Evolutionary conservation across 805 yeast species (phyloP).

Genomic region (Clavispora asparagi): DNA sequence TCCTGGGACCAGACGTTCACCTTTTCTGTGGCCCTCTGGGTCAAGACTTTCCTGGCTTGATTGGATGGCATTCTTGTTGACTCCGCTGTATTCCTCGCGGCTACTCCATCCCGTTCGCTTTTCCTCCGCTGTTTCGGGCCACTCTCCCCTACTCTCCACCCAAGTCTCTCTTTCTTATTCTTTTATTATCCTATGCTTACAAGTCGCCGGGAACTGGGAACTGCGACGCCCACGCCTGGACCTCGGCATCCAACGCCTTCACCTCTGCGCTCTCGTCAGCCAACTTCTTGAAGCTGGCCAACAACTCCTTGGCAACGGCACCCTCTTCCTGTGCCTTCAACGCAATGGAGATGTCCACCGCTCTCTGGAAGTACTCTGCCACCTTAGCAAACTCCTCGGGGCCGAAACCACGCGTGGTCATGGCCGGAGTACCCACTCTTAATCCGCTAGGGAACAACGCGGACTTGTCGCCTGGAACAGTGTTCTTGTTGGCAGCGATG

Average conservation of each 20-base stretch:
- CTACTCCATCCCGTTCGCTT: too few species aligned
- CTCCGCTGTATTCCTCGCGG: too few species aligned
- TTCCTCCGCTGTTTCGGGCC: background rate
- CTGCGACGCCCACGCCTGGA: constrained; percentile 63
- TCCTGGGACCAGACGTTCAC: too few species aligned
- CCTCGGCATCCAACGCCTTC: constrained; percentile 56
- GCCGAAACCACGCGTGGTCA: constrained; percentile 93
- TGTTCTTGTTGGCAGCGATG: constrained; percentile 93
- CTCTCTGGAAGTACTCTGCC: constrained; percentile 72
- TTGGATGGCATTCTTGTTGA: too few species aligned
- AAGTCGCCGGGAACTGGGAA: constrained; percentile 88
- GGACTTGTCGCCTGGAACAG: constrained; percentile 93
- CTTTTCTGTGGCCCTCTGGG: too few species aligned
- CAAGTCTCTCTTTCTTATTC: background rate
- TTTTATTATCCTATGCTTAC: constrained; percentile 1
- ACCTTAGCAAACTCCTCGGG: constrained; percentile 74
- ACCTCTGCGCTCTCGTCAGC: constrained; percentile 64
- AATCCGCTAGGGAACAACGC: constrained; percentile 95
- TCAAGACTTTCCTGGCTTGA: too few species aligned
- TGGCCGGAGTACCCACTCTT: constrained; percentile 97
- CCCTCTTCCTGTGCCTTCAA: constrained; percentile 60
- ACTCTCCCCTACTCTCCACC: background rate
- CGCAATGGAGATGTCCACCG: constrained; percentile 63
- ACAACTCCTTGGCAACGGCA: constrained; percentile 49
- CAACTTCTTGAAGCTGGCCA: constrained; percentile 65